These are phyloP conservation scores for Candida pseudofarinosa DNA, from an alignment of 805 yeast species.

Conservation along the genomic window DNA sequence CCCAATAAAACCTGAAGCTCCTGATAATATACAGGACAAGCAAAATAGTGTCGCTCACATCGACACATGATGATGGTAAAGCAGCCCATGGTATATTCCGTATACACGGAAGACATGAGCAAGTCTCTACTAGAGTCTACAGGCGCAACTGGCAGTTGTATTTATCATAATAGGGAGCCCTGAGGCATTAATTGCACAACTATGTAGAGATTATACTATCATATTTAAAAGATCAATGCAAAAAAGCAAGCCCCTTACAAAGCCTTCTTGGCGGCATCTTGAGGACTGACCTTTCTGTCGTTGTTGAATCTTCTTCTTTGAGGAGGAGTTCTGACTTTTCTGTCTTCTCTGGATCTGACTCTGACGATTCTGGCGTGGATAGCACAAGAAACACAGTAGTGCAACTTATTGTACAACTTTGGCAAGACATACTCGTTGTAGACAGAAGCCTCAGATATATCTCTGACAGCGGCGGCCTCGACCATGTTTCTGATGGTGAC, in stretches of 20 bases:
- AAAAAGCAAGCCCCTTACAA: slow-evolving; percentile 8
- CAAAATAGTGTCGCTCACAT: neutral
- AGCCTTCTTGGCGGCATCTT: slow-evolving; percentile 96
- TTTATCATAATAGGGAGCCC: neutral
- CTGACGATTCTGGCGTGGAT: slow-evolving; percentile 99
- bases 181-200: slow-evolving; percentile 1
- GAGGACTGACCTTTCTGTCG: slow-evolving; percentile 94
- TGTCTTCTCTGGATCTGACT: slow-evolving; percentile 98
- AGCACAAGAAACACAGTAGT: slow-evolving; percentile 99
- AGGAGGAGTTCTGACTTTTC: slow-evolving; percentile 99
- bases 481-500: slow-evolving; percentile 99
- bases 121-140: no score
- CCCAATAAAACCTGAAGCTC: neutral
- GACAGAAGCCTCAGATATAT: slow-evolving; percentile 98
- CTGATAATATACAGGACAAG: slow-evolving; percentile 1
- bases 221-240: slow-evolving; percentile 1
- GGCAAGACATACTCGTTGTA: slow-evolving; percentile 99
- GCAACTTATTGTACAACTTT: slow-evolving; percentile 98
- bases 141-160: neutral
- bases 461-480: slow-evolving; percentile 99
- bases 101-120: no score
- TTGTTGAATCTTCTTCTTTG: slow-evolving; percentile 97
- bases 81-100: neutral
- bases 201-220: slow-evolving; percentile 1
- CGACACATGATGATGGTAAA: neutral